These are phyloP conservation scores for Epichloe bromicola DNA, from an alignment of 2,329 filamentous ascomycete genomes.

Conservation along the genomic window DNA sequence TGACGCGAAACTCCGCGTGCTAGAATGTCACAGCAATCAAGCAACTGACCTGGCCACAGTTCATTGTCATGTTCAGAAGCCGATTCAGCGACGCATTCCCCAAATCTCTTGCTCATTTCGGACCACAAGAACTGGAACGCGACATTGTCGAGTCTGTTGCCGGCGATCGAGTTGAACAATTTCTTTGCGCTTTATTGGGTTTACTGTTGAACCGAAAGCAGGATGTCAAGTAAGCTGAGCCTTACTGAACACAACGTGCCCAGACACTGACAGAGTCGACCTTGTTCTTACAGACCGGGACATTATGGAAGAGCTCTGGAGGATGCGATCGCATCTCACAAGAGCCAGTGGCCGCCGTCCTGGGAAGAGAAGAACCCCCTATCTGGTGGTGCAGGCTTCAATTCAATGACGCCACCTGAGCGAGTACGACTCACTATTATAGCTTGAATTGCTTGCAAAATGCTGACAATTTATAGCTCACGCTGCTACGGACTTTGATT, in stretches of 20 bases:
- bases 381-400: slow-evolving; percentile 67
- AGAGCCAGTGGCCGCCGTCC: slow-evolving; percentile 71
- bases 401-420: slow-evolving; percentile 67
- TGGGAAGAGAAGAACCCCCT: slow-evolving; percentile 87
- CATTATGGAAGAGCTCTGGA: slow-evolving; percentile 90
- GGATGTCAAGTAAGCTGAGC: slow-evolving; percentile 76
- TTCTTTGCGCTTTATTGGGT: slow-evolving; percentile 79
- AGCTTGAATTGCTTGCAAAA: neutral
- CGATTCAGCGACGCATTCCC: slow-evolving; percentile 86
- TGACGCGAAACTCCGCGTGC: slow-evolving; percentile 43
- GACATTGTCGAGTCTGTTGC: slow-evolving; percentile 68
- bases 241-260: neutral
- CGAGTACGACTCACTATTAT: slow-evolving; percentile 43
- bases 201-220: slow-evolving; percentile 94
- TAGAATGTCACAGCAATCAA: slow-evolving; percentile 7
- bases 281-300: slow-evolving; percentile 50
- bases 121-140: slow-evolving; percentile 86
- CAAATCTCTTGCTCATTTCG: slow-evolving; percentile 75
- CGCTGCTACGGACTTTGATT: slow-evolving; percentile 67
- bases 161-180: slow-evolving; percentile 72
- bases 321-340: slow-evolving; percentile 77
- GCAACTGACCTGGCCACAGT: slow-evolving; percentile 39
- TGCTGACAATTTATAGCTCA: slow-evolving; percentile 44
- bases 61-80: slow-evolving; percentile 95
- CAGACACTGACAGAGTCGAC: neutral